A percentile compares a stretch with the other conserved stretches of the same genome.
phyloP scores from a whole-genome alignment of 2,329 filamentous ascomycete genomes.

The Neofusicoccum sp. region DNA sequence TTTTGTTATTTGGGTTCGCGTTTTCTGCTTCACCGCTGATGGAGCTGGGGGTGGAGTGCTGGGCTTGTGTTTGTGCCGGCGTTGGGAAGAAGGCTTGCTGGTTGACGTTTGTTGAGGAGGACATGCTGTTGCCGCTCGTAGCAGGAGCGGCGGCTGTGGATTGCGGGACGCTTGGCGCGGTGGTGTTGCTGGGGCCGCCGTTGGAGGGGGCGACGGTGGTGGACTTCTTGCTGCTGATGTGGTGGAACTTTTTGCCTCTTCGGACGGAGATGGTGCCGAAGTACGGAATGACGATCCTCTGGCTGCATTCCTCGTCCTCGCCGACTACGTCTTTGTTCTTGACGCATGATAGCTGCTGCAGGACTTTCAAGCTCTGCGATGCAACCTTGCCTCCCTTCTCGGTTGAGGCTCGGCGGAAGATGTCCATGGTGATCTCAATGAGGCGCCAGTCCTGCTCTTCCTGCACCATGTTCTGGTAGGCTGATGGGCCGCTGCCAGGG shows the following conservation, averaged over 20 bases:
- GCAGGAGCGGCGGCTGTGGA: constrained; percentile 1
- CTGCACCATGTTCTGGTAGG: constrained; percentile 21
- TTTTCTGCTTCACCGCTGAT: neutral
- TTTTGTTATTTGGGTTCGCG: neutral
- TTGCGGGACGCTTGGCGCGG: neutral
- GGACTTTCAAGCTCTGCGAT: constrained; percentile 40
- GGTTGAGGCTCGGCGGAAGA: constrained; percentile 43
- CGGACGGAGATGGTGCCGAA: constrained; percentile 46
- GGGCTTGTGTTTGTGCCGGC: neutral
- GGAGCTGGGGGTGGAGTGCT: constrained; percentile 3
- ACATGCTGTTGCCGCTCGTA: constrained; percentile 24
- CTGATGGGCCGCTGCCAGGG: constrained; percentile 6
- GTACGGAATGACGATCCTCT: constrained; percentile 42
- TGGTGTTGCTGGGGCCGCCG: neutral
- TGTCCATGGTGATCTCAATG: constrained; percentile 45
- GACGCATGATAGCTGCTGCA: constrained; percentile 41
- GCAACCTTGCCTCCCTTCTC: constrained; percentile 47
- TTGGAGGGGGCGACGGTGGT: neutral
- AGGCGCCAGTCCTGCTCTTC: constrained; percentile 40
- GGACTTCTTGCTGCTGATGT: neutral
- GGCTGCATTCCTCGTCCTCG: constrained; percentile 22
- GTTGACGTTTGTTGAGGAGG: constrained; percentile 23
- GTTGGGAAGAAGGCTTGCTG: constrained; percentile 18
- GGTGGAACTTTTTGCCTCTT: constrained; percentile 29
- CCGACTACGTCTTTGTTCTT: constrained; percentile 22